These are phyloP conservation scores for Coemansia sp. DNA, from an alignment of 192 early-diverging fungal genomes.

Conservation along the genomic window DNA sequence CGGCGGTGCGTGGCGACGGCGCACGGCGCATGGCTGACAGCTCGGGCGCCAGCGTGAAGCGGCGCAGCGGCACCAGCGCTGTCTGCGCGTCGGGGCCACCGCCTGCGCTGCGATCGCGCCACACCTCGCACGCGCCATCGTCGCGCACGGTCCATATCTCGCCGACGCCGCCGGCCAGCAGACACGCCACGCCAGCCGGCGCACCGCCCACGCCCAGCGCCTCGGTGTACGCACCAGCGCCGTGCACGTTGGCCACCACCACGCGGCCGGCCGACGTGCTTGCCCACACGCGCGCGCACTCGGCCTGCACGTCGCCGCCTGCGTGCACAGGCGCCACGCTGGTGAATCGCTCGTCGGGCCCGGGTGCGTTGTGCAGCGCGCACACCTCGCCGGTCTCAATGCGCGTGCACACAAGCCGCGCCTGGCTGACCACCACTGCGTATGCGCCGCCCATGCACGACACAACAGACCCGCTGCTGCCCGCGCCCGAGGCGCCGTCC, in stretches of 20 bases:
- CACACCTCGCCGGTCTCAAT: conserved; percentile 50
- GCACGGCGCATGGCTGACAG: conserved; percentile 30
- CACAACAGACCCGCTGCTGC: conserved; percentile 6
- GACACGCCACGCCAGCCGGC: conserved; percentile 13
- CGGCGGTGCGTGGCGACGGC: conserved; percentile 12
- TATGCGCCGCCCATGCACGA: conserved; percentile 43
- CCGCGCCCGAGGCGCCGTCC: conserved; percentile 11
- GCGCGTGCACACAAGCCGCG: conserved; percentile 50
- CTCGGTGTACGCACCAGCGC: conserved; percentile 25
- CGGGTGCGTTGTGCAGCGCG: conserved; percentile 49
- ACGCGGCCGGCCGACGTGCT: conserved; percentile 36
- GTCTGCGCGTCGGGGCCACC: conserved; percentile 12
- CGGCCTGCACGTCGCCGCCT: conserved; percentile 19
- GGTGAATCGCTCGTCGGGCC: conserved; percentile 53
- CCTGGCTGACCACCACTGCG: conserved; percentile 37
- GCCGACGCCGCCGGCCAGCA: conserved; percentile 32
- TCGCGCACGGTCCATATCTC: conserved; percentile 53
- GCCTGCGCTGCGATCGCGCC: conserved; percentile 32
- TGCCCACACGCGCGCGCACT: conserved; percentile 43
- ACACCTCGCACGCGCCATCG: conserved; percentile 41
- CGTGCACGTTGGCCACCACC: conserved; percentile 35
- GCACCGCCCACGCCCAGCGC: conserved; percentile 17
- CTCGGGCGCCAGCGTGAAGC: conserved; percentile 38
- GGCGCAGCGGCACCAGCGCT: conserved; percentile 29
- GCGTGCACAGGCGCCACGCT: conserved; percentile 39